Conservation (phyloP, 2,329 filamentous ascomycete genomes). For the Didymosphaeria variabile region DNA sequence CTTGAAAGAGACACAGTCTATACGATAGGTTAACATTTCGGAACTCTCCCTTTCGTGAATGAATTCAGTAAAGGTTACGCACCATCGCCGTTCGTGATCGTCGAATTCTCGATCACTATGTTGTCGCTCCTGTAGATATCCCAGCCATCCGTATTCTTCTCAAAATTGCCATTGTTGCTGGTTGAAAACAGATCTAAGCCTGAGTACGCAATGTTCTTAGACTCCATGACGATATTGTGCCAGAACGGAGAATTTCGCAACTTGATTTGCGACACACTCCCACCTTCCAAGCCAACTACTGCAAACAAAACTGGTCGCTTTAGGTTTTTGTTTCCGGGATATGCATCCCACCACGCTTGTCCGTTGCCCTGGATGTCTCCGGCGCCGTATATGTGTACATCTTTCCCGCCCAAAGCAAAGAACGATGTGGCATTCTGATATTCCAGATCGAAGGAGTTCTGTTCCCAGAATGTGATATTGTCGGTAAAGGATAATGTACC, state of each 20-base stretch:
- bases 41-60: neutral
- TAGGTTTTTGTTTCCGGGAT: conserved; percentile 64
- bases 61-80: neutral
- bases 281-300: conserved; percentile 65
- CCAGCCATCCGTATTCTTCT: conserved; percentile 73
- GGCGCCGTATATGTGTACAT: conserved; percentile 73
- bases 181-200: conserved; percentile 68
- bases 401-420: conserved; percentile 71
- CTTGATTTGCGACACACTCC: conserved; percentile 67
- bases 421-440: conserved; percentile 75
- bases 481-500: conserved; percentile 71
- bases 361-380: conserved; percentile 71
- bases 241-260: conserved; percentile 69
- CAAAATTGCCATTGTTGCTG: conserved; percentile 61
- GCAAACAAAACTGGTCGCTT: conserved; percentile 68
- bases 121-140: conserved; percentile 69
- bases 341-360: conserved; percentile 71
- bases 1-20: conserved; percentile 77
- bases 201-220: conserved; percentile 69
- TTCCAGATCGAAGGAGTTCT: conserved; percentile 67
- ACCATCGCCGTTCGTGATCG: conserved; percentile 68
- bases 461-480: conserved; percentile 74
- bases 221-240: conserved; percentile 74
- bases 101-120: conserved; percentile 72
- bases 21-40: neutral